These are phyloP conservation scores for Pseudonitzschia multiseries DNA, from an alignment of 108 stramenopile genomes.

Conservation along the genomic window DNA sequence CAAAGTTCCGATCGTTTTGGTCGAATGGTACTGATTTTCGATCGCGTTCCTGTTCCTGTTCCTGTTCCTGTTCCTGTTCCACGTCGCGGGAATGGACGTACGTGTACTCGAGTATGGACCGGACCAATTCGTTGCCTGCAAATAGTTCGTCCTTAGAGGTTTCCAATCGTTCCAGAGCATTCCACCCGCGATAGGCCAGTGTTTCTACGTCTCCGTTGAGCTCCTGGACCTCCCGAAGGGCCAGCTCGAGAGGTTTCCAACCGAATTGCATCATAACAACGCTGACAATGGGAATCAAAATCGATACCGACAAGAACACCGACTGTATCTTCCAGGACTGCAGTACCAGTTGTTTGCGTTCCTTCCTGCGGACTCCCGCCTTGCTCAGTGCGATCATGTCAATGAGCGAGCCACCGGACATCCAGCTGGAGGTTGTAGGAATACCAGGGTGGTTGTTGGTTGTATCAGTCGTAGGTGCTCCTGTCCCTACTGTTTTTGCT, in stretches of 20 bases:
- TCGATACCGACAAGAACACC: conserved; percentile 25
- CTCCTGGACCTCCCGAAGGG: conserved; percentile 23
- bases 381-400: conserved; percentile 33
- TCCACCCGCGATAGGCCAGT: conserved; percentile 29
- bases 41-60: not conserved
- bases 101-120: not conserved
- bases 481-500: not conserved
- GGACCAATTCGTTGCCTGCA: conserved; percentile 16
- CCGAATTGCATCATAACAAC: conserved; percentile 29
- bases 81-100: not conserved
- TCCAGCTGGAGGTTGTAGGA: not conserved
- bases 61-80: not conserved
- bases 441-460: not conserved
- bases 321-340: conserved; percentile 46
- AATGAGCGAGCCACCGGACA: conserved; percentile 40
- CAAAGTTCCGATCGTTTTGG: not conserved
- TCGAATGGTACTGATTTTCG: too few relatives aligned
- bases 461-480: not conserved
- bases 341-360: conserved; percentile 22
- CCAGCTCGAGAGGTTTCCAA: conserved; percentile 18
- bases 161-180: conserved; percentile 15
- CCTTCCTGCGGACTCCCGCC: conserved; percentile 25
- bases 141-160: conserved; percentile 5
- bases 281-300: conserved; percentile 35
- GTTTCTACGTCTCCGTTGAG: conserved; percentile 37